Evolutionary conservation across 495 filamentous ascomycete species (phyloP).

Genomic region (Annulohypoxylon moriforme): DNA sequence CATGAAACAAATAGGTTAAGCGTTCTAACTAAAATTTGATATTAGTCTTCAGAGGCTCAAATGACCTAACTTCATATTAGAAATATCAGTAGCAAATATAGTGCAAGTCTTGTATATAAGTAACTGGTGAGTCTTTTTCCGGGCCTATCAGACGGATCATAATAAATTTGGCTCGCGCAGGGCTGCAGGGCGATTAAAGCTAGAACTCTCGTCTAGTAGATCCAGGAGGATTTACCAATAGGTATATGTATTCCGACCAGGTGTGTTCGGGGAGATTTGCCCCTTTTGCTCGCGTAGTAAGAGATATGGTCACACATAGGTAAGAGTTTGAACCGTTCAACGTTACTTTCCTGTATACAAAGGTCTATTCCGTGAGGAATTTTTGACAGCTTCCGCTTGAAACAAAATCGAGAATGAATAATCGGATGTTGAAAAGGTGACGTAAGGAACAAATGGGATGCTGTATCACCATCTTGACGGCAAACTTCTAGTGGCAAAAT

Average conservation of each 20-base stretch:
- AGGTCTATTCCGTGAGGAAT: background rate
- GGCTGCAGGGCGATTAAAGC: constrained; percentile 17
- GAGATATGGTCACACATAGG: constrained; percentile 19
- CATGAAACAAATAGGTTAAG: background rate
- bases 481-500: constrained; percentile 3
- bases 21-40: background rate
- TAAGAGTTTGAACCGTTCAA: constrained; percentile 15
- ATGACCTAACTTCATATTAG: background rate
- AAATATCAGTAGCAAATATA: constrained; percentile 15
- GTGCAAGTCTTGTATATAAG: background rate
- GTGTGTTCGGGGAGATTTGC: constrained; percentile 24
- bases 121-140: constrained; percentile 31
- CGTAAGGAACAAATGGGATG: background rate
- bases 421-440: constrained; percentile 9
- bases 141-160: constrained; percentile 29
- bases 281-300: constrained; percentile 36
- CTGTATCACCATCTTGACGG: constrained; percentile 1
- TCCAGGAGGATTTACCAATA: constrained; percentile 18
- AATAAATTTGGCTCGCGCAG: constrained; percentile 16
- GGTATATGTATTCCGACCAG: constrained; percentile 14
- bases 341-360: background rate
- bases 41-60: background rate
- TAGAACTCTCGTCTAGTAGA: constrained; percentile 7
- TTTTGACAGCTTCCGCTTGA: background rate
- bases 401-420: background rate